Percentiles rank a stretch among this genome's conserved stretches.
Conservation (phyloP, 352 stramenopile genomes). For the Pythium dissotocum region DNA sequence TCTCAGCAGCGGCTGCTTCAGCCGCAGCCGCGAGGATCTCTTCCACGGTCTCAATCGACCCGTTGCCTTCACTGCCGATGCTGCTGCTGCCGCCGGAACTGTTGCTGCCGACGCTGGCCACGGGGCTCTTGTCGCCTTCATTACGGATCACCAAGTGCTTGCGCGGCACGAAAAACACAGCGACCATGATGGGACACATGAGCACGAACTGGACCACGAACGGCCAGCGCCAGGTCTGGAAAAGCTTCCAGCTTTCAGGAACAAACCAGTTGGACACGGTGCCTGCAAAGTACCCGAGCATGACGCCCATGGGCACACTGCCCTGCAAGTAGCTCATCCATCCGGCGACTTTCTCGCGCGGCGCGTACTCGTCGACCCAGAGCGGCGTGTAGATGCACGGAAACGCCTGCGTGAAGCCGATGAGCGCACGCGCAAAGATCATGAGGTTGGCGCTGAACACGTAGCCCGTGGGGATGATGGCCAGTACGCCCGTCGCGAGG, state of each 20-base stretch:
- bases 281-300: slow-evolving; percentile 84
- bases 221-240: slow-evolving; percentile 82
- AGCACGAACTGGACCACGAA: slow-evolving; percentile 84
- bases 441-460: slow-evolving; percentile 67
- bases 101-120: slow-evolving; percentile 42
- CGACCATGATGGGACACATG: slow-evolving; percentile 72
- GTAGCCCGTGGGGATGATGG: slow-evolving; percentile 72
- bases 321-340: slow-evolving; percentile 89
- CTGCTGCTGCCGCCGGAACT: slow-evolving; percentile 44
- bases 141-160: slow-evolving; percentile 76
- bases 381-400: slow-evolving; percentile 83
- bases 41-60: slow-evolving; percentile 37
- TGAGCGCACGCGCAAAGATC: slow-evolving; percentile 63
- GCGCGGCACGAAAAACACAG: slow-evolving; percentile 80
- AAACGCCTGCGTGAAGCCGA: slow-evolving; percentile 86
- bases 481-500: slow-evolving; percentile 68
- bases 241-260: slow-evolving; percentile 55
- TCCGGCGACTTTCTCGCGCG: slow-evolving; percentile 65
- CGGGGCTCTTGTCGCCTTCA: slow-evolving; percentile 46
- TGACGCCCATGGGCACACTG: slow-evolving; percentile 82
- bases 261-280: slow-evolving; percentile 84
- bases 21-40: slow-evolving; percentile 26
- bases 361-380: slow-evolving; percentile 85
- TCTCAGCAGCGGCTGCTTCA: slow-evolving; percentile 11
- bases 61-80: slow-evolving; percentile 46